Base-by-base conservation (phyloP, 345 rosid genomes). In the Ceriops tagal region DNA sequence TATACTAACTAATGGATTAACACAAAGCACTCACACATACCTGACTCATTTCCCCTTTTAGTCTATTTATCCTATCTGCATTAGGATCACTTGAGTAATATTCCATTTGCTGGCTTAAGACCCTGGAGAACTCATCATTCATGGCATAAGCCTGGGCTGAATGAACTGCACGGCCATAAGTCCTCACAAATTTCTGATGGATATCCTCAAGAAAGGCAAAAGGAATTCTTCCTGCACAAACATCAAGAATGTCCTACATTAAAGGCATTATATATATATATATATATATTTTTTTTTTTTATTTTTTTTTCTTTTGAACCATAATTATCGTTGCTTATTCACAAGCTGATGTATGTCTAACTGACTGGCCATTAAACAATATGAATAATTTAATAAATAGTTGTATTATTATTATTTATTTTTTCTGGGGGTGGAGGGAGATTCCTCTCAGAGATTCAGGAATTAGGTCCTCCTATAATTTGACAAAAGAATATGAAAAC, bases 61-160 rank as follows among this genome's bases (percentile, higher is more conserved):
- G 81, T 78, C 99, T 84, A 68, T 87, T 85, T n/a, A 95, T 84
- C 83, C 92, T 79, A 70, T 95, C 99, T 1, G 96, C 96, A 81
- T 87, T 90, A 4, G 96, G 99, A 76, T 95, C 96, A 61, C 62
- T 86, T 0, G 99, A 82, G 77, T 78, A 92, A 70, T 82, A 92
- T 57, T 95, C 96, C 92, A 95, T 89, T 70, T 95, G 97, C 77
- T 90, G 98, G 80, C 90, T 92, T 75, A 96, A 57, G 70, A 92
- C 93, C 83, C 99, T 89, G 6, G 99, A 92, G 62, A 92, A 92
- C 24, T 90, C 99, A 77, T 90, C 98, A 56, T 95, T 92, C 99
- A 96, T 92, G 43, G 86, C 92, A 78, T 90, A 92, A 59, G 96
- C 92, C 75, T 77, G 92, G 20, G 99, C 98, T 15, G 96, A 80